phyloP scores from a whole-genome alignment of 208 protist genomes.

The Leishmania guyanensis region DNA sequence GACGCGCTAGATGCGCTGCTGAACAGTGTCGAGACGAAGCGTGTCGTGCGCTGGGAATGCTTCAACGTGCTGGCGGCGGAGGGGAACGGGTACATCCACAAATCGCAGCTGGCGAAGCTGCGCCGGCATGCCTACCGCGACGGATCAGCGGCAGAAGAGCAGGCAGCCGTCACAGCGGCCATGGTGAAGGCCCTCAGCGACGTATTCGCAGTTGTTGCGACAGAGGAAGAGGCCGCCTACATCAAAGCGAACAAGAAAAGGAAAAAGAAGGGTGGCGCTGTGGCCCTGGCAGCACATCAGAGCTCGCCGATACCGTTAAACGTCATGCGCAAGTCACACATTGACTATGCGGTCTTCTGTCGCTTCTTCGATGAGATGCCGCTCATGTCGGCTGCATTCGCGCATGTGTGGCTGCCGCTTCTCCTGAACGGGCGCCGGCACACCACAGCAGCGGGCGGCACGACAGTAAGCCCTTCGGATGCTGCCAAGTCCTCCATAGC shows the following conservation, averaged over 20 bases:
- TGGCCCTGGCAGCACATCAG: conserved; percentile 46
- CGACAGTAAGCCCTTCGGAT: neutral
- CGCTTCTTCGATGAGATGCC: conserved; percentile 75
- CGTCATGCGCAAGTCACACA: conserved; percentile 75
- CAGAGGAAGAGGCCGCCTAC: conserved; percentile 70
- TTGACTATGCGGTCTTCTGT: conserved; percentile 55
- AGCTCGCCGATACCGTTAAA: conserved; percentile 67
- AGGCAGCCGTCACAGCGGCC: conserved; percentile 47
- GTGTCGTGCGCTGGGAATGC: conserved; percentile 69
- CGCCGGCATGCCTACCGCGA: conserved; percentile 31
- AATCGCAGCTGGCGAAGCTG: conserved; percentile 42
- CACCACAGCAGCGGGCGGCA: neutral
- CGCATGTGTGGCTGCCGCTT: conserved; percentile 72
- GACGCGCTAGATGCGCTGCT: conserved; percentile 65
- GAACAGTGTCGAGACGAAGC: conserved; percentile 52
- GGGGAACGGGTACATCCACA: conserved; percentile 80
- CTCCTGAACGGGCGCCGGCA: conserved; percentile 26
- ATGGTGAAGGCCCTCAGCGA: conserved; percentile 77
- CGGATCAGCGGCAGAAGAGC: conserved; percentile 22
- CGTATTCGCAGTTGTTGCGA: conserved; percentile 48
- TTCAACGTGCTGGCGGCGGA: conserved; percentile 57
- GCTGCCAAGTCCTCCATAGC: neutral
- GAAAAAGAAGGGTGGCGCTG: conserved; percentile 37
- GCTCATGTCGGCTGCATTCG: conserved; percentile 65
- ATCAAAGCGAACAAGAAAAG: conserved; percentile 51